Percentiles rank a stretch among this genome's conserved stretches.
Evolutionary conservation across 2,329 filamentous ascomycete genomes (phyloP).

Genomic region (Pseudogymnoascus sp.): DNA sequence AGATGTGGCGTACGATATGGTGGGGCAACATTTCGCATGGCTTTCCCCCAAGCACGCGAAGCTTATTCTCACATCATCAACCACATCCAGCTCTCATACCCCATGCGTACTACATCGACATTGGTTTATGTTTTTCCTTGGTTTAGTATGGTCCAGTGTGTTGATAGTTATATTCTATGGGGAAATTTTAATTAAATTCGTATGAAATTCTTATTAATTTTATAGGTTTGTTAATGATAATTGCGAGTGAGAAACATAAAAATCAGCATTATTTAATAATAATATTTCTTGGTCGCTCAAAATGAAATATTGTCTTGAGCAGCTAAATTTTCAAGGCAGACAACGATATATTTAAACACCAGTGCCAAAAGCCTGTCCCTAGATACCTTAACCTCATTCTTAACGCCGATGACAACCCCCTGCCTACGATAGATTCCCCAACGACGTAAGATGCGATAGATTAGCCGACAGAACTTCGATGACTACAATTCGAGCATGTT

Average conservation of each 20-base stretch:
- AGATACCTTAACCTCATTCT: too few relatives aligned
- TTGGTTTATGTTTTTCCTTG: not conserved
- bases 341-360: too few relatives aligned
- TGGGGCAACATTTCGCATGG: not conserved
- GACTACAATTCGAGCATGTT: too few relatives aligned
- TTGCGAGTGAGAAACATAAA: not conserved
- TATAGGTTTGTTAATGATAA: not conserved
- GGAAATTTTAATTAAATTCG: not conserved
- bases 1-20: not conserved
- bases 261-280: not conserved
- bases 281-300: too few relatives aligned
- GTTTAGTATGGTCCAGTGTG: not conserved
- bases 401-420: too few relatives aligned
- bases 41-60: not conserved
- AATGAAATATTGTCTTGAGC: not conserved
- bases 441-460: too few relatives aligned
- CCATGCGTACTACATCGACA: not conserved
- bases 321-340: too few relatives aligned
- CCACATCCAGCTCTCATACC: not conserved
- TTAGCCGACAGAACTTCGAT: too few relatives aligned
- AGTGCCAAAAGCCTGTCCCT: too few relatives aligned
- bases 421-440: too few relatives aligned
- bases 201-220: not conserved
- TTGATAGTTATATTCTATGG: not conserved
- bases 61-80: not conserved